Evolutionary conservation across 75 land plant genomes (phyloP).

Genomic region (Selaginella moellendorffii): DNA sequence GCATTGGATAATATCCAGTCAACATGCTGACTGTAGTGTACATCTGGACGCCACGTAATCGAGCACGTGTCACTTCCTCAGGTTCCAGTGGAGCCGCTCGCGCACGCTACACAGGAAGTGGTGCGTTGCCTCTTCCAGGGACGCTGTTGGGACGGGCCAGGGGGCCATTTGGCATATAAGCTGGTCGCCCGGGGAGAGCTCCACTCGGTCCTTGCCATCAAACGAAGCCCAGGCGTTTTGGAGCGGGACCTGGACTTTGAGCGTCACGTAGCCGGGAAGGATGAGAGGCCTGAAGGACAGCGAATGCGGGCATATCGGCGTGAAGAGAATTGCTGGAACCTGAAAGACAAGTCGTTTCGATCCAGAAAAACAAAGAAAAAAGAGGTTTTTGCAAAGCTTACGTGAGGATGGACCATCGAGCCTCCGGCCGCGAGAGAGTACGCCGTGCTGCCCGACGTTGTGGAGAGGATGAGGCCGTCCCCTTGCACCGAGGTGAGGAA

Average conservation of each 20-base stretch:
- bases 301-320: slow-evolving; percentile 98
- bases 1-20: no score
- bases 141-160: slow-evolving; percentile 93
- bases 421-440: slow-evolving; percentile 10
- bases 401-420: slow-evolving; percentile 7
- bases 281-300: slow-evolving; percentile 89
- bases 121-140: slow-evolving; percentile 62
- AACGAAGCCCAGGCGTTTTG: slow-evolving; percentile 93
- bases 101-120: slow-evolving; percentile 82
- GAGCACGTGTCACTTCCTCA: no score
- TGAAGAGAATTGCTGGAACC: slow-evolving; percentile 93
- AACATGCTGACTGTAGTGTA: no score
- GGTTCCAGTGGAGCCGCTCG: slow-evolving; percentile 89
- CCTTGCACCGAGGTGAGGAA: slow-evolving; percentile 5
- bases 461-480: slow-evolving; percentile 7
- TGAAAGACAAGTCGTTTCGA: no score
- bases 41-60: no score
- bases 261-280: slow-evolving; percentile 73
- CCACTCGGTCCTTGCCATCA: slow-evolving; percentile 77
- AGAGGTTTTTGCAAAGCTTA: slow-evolving; percentile 15
- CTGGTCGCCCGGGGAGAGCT: slow-evolving; percentile 65
- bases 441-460: not conserved
- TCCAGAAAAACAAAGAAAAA: no score
- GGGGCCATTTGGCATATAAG: slow-evolving; percentile 70
- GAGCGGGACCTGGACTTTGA: slow-evolving; percentile 60